Evolutionary conservation across 225 moss, liverwort and hornwort genomes (phyloP).

Genomic region (Anthoceros angustus): DNA sequence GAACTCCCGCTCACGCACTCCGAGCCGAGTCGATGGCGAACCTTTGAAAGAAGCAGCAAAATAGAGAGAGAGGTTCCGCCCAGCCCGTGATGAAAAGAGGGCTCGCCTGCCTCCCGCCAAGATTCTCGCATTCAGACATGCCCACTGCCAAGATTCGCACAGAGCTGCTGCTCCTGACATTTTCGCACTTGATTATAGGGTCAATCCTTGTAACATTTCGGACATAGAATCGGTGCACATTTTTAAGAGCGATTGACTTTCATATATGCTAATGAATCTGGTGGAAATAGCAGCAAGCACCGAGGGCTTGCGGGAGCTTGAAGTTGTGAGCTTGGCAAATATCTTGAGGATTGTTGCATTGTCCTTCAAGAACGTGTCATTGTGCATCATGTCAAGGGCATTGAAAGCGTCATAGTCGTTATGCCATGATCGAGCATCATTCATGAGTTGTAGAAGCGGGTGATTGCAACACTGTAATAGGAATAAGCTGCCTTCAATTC

Average conservation of each 20-base stretch:
- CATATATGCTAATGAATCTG: conserved; percentile 19
- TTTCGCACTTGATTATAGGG: conserved; percentile 9
- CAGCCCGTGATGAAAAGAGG: conserved; percentile 38
- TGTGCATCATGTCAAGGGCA: too few species aligned
- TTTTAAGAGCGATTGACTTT: conserved; percentile 9
- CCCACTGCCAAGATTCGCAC: too few species aligned
- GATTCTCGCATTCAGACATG: too few species aligned
- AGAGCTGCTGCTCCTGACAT: too few species aligned
- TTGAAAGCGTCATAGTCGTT: conserved; percentile 82
- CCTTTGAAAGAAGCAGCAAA: too few species aligned
- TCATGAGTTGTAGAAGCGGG: conserved; percentile 73
- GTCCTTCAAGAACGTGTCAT: conserved; percentile 83
- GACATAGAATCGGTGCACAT: conserved; percentile 17
- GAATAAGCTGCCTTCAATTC: conserved; percentile 91
- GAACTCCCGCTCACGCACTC: too few species aligned
- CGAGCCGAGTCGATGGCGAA: too few species aligned
- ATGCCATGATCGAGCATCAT: conserved; percentile 70
- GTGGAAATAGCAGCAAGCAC: conserved; percentile 57
- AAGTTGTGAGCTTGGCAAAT: conserved; percentile 6
- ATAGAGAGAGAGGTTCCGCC: conserved; percentile 47
- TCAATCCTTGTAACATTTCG: conserved; percentile 20
- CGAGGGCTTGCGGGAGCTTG: conserved; percentile 12
- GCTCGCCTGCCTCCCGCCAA: too few species aligned
- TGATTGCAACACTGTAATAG: conserved; percentile 88
- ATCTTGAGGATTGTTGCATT: neutral